Base-by-base conservation (phyloP, 2,329 filamentous ascomycete genomes). In the Aspergillus sclerotialis region DNA sequence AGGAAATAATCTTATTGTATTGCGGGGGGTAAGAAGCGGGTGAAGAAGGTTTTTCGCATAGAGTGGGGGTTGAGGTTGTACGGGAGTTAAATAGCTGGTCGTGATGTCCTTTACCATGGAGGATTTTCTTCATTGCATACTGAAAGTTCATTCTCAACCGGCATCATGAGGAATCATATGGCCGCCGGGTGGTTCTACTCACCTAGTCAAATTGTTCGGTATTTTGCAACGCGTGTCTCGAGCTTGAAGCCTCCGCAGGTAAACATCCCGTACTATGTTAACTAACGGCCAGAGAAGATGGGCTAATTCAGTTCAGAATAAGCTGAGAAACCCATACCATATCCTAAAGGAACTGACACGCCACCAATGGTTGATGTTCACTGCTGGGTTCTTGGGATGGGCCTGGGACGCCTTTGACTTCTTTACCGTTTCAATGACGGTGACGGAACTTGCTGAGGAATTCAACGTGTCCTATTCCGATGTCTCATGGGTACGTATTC, bases 381-480 rank as follows among this genome's bases (percentile, higher is more conserved):
- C 66, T 3, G 49, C 40, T 15, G 52, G 50, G 6, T 48, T 53
- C 30, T 19, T 47, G 8, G 52, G 43, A 4, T 63, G 76, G 73
- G 72, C 71, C 1, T 78, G 74, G 75, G 76, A 80, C 49, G 68
- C 77, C 3, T 81, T 80, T 44, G 78, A 82, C 55, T 82, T 80
- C 61, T 78, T 80, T 55, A 78, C 75, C 29, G 76, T 81, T 16
- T 76, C 73, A 1, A 62, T 82, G 28, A 78, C 75, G 1, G 64
- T 78, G 11, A 69, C 62, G 9, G 65, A 74, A 14, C 61, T 82
- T 10, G 63, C 69, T 23, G 57, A 70, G 34, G 60, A 64, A 1
- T 81, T 81, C 45, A 63, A 58, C 38, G 70, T 66, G 40, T 55
- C 68, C 33, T 75, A 73, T 35, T 69, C 73, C 4, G 72, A 78